A percentile compares a stretch with the other conserved stretches of the same genome.
These are phyloP conservation scores for Daldinia caldariorum DNA, from an alignment of 495 filamentous ascomycete species.

Conservation along the genomic window DNA sequence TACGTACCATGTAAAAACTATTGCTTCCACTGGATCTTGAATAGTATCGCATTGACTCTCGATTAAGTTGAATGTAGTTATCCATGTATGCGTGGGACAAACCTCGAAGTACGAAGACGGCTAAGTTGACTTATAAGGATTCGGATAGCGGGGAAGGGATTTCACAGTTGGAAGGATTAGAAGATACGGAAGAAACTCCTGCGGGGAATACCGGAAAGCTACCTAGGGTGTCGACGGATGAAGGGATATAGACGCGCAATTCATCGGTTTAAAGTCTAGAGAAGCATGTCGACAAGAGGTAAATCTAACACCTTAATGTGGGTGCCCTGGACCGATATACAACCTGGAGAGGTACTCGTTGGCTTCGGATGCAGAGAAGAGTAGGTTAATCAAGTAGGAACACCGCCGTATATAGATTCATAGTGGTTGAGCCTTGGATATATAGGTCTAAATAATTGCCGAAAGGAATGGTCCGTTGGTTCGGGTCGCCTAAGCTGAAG, in stretches of 20 bases:
- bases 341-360: not conserved
- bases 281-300: not conserved
- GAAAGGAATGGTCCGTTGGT: not conserved
- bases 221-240: not conserved
- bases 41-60: not conserved
- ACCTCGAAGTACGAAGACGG: not conserved
- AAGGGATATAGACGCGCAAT: constrained; percentile 27
- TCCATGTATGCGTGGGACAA: not conserved
- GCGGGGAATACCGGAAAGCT: constrained; percentile 17
- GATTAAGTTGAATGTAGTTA: not conserved
- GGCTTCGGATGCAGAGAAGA: not conserved
- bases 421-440: constrained; percentile 1
- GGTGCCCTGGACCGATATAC: constrained; percentile 5
- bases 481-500: constrained; percentile 23
- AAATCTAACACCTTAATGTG: constrained; percentile 33
- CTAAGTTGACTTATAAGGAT: not conserved
- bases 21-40: not conserved
- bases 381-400: constrained; percentile 24
- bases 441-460: not conserved
- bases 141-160: not conserved
- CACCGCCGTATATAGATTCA: not conserved
- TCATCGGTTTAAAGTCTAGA: constrained; percentile 2
- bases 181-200: not conserved
- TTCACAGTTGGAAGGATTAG: not conserved
- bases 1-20: not conserved